phyloP scores from a whole-genome alignment of 495 filamentous ascomycete species.

The Jackrogersella multiformis region DNA sequence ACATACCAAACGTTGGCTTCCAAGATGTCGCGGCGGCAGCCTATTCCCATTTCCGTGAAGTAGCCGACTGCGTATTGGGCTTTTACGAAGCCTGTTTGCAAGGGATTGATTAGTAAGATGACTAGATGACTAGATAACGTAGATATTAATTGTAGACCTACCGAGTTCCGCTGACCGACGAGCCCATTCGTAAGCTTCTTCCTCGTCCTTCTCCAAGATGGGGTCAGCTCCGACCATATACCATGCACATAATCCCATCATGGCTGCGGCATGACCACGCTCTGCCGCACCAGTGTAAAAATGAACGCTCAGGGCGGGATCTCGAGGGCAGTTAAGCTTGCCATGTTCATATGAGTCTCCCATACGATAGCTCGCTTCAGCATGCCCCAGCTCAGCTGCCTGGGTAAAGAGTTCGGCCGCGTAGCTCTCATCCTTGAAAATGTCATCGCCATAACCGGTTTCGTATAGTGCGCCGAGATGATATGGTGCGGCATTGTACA shows the following conservation, averaged over 20 bases:
- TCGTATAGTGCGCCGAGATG: conserved; percentile 90
- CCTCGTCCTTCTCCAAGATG: conserved; percentile 91
- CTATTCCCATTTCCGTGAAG: conserved; percentile 98
- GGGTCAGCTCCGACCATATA: conserved; percentile 96
- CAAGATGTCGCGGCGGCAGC: conserved; percentile 88
- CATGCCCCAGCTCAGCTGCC: conserved; percentile 89
- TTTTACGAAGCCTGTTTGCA: conserved; percentile 77
- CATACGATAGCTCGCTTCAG: conserved; percentile 83
- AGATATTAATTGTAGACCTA: conserved; percentile 59
- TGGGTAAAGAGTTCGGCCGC: conserved; percentile 95
- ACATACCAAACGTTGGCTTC: conserved; percentile 99
- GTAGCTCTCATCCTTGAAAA: conserved; percentile 89
- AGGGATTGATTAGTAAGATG: conserved; percentile 22
- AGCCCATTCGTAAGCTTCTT: conserved; percentile 97
- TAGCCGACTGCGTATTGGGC: conserved; percentile 95
- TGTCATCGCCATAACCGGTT: conserved; percentile 86
- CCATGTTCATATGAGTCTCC: conserved; percentile 99
- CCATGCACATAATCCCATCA: conserved; percentile 99
- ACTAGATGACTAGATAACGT: neutral
- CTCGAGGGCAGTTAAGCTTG: conserved; percentile 82
- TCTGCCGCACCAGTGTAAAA: conserved; percentile 96
- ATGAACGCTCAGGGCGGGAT: conserved; percentile 94
- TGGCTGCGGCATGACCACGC: conserved; percentile 82
- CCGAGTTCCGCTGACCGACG: conserved; percentile 83
- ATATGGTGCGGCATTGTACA: conserved; percentile 94